Evolutionary conservation across 441 rosid species (phyloP).

Genomic region (Erysimum cheiri): DNA sequence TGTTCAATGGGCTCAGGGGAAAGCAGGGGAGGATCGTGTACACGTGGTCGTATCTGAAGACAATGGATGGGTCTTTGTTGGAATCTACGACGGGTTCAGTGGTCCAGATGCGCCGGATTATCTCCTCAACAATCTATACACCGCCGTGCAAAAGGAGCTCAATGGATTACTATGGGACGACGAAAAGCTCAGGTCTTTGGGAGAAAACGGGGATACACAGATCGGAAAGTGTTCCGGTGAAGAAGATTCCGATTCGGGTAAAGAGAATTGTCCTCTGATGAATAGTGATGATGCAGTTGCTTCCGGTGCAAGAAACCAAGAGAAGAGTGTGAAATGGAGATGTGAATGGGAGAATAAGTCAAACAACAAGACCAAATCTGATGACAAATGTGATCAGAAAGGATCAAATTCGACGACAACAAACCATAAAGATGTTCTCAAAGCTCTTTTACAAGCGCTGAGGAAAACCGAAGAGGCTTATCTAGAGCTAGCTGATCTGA

Average conservation of each 20-base stretch:
- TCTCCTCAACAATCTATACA: slow-evolving; percentile 57
- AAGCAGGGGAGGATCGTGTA: slow-evolving; percentile 80
- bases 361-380: neutral
- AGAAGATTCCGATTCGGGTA: slow-evolving; percentile 40
- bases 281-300: slow-evolving; percentile 33
- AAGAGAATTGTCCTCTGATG: slow-evolving; percentile 26
- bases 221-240: neutral
- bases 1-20: slow-evolving; percentile 77
- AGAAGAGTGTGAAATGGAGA: slow-evolving; percentile 36
- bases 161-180: slow-evolving; percentile 53
- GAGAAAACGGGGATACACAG: neutral
- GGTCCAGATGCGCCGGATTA: slow-evolving; percentile 81
- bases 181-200: neutral
- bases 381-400: slow-evolving; percentile 3
- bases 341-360: slow-evolving; percentile 39
- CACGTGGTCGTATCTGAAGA: slow-evolving; percentile 72
- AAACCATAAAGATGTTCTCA: slow-evolving; percentile 53
- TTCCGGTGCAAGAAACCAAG: slow-evolving; percentile 43
- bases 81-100: slow-evolving; percentile 75
- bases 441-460: slow-evolving; percentile 58
- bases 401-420: slow-evolving; percentile 18
- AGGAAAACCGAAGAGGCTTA: slow-evolving; percentile 63
- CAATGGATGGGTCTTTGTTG: slow-evolving; percentile 71
- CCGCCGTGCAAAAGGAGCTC: slow-evolving; percentile 59
- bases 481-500: slow-evolving; percentile 41